These are phyloP conservation scores for Diplocarpon mali DNA, from an alignment of 2,329 filamentous ascomycete genomes.

Conservation along the genomic window DNA sequence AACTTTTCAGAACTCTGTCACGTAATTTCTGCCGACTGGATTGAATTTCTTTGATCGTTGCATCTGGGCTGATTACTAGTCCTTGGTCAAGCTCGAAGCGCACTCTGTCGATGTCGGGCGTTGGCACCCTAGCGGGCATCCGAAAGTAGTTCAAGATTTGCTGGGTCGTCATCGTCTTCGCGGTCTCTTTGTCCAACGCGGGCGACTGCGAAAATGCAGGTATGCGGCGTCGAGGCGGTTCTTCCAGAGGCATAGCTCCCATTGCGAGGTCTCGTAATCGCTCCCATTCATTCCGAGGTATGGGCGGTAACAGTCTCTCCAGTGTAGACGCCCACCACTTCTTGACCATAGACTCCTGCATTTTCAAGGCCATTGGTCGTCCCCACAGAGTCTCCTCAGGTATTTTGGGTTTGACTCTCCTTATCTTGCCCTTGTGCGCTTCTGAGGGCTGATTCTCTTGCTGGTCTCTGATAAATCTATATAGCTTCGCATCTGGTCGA, in stretches of 20 bases:
- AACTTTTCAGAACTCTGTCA: neutral
- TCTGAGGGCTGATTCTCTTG: slow-evolving; percentile 10
- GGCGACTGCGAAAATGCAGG: neutral
- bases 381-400: slow-evolving; percentile 40
- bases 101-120: neutral
- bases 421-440: slow-evolving; percentile 8
- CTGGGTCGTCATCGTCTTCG: neutral
- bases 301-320: slow-evolving; percentile 41
- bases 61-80: neutral
- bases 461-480: slow-evolving; percentile 20
- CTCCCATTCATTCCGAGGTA: slow-evolving; percentile 45
- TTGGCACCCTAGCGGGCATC: neutral
- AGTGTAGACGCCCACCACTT: slow-evolving; percentile 37
- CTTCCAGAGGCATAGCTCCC: slow-evolving; percentile 22
- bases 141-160: slow-evolving; percentile 1
- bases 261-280: slow-evolving; percentile 36
- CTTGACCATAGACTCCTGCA: slow-evolving; percentile 33
- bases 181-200: neutral
- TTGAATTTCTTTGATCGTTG: neutral
- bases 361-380: slow-evolving; percentile 30
- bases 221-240: slow-evolving; percentile 16
- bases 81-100: neutral
- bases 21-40: neutral
- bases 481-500: slow-evolving; percentile 11
- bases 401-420: slow-evolving; percentile 27